Conservation (phyloP, 306 rosid species). For the Vigna hirtella region DNA sequence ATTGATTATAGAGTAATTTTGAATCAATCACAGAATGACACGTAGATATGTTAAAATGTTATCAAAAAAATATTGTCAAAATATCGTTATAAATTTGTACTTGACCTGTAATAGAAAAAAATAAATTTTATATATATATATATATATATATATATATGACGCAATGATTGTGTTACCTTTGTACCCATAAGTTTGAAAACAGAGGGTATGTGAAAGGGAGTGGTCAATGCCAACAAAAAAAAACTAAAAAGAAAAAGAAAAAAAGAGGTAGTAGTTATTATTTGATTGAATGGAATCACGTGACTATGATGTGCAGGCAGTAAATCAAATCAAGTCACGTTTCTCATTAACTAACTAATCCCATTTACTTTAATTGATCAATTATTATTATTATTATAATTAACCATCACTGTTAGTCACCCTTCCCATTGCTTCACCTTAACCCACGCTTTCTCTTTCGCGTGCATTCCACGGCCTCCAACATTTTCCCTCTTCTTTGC, state of each 20-base stretch:
- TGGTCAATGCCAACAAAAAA: neutral
- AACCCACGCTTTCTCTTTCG: conserved; percentile 10
- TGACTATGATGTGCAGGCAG: neutral
- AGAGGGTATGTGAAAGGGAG: neutral
- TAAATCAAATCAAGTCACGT: conserved; percentile 19
- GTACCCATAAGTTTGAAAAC: neutral
- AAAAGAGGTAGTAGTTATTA: conserved; percentile 24
- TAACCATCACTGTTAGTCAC: neutral
- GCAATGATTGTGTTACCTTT: neutral
- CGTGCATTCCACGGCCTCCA: conserved; percentile 26
- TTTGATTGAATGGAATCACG: conserved; percentile 44
- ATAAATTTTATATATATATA: too few species aligned
- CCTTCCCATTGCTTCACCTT: neutral
- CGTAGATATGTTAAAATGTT: too few species aligned
- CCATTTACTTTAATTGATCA: neutral
- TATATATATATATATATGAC: too few species aligned
- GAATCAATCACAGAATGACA: too few species aligned
- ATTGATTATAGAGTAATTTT: rapidly evolving
- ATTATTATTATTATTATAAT: neutral
- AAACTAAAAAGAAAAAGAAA: neutral
- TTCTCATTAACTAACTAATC: conserved; percentile 8
- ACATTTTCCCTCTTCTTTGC: neutral
- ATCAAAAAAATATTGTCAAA: too few species aligned
- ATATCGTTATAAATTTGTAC: too few species aligned
- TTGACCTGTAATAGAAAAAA: too few species aligned